Conservation (phyloP, 495 filamentous ascomycete species). For the Trichoderma orchidacearum region DNA sequence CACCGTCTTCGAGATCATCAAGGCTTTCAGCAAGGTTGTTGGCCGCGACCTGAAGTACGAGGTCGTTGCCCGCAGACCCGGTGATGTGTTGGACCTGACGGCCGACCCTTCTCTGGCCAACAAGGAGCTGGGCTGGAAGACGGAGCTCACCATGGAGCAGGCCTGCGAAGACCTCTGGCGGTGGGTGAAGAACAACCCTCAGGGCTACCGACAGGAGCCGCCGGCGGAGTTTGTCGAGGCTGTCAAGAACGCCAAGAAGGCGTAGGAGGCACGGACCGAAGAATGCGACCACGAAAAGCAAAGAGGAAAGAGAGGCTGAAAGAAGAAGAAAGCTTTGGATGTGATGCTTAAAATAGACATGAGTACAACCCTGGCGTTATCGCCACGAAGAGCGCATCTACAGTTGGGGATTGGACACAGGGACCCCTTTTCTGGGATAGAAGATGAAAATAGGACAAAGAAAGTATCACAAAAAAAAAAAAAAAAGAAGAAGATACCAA, state of each 20-base stretch:
- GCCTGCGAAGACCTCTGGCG: constrained; percentile 91
- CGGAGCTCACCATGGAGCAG: constrained; percentile 76
- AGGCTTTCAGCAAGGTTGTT: constrained; percentile 77
- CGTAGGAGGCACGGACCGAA: constrained; percentile 4
- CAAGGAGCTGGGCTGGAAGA: constrained; percentile 83
- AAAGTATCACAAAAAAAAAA: not conserved
- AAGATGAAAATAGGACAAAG: no score
- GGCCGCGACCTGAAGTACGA: constrained; percentile 78
- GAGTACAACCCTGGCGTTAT: not conserved
- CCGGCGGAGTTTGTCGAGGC: constrained; percentile 68
- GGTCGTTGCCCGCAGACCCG: constrained; percentile 66
- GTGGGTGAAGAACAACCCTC: constrained; percentile 90
- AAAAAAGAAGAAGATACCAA: not conserved
- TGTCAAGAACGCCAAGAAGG: constrained; percentile 43
- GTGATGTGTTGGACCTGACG: constrained; percentile 90
- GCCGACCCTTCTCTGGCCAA: constrained; percentile 81
- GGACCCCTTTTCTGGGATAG: not conserved
- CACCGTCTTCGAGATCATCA: constrained; percentile 96
- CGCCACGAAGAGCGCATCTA: not conserved
- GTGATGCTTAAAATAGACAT: not conserved
- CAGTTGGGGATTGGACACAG: not conserved
- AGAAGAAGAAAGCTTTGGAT: not conserved
- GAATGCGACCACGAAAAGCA: not conserved
- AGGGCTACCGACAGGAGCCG: constrained; percentile 83
- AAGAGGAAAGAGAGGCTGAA: not conserved